Evolutionary conservation across 257 asterid species (phyloP).

Genomic region (Lycium barbarum): DNA sequence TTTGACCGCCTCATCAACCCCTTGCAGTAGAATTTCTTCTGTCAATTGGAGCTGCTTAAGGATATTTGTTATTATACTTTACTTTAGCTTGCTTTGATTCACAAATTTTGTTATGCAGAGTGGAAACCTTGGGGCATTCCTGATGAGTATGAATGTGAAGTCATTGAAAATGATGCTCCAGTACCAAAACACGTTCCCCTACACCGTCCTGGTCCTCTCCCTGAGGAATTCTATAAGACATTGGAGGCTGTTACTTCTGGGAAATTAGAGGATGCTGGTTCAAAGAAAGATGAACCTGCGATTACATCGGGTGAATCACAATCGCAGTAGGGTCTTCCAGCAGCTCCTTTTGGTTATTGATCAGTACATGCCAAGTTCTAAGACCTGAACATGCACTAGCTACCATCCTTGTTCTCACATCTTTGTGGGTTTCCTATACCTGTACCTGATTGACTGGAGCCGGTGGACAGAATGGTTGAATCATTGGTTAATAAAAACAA

Average conservation of each 20-base stretch:
- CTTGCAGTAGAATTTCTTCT: not conserved
- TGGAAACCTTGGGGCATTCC: slow-evolving; percentile 96
- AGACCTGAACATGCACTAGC: not conserved
- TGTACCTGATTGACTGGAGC: not conserved
- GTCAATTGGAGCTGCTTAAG: not conserved
- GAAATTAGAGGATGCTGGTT: slow-evolving; percentile 53
- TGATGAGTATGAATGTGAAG: slow-evolving; percentile 90
- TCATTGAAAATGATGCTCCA: slow-evolving; percentile 95
- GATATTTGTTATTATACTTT: not conserved
- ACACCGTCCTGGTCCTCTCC: slow-evolving; percentile 99
- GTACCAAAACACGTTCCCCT: slow-evolving; percentile 92
- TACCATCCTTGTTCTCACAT: not conserved
- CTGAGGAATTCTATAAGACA: slow-evolving; percentile 86
- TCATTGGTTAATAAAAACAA: not conserved
- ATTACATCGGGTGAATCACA: slow-evolving; percentile 55
- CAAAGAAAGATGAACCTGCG: slow-evolving; percentile 62
- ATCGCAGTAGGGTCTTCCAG: slow-evolving; percentile 31
- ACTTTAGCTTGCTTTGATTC: not conserved
- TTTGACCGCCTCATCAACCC: not conserved
- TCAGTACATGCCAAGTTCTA: not conserved
- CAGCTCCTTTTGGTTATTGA: not conserved
- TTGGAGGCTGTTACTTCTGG: slow-evolving; percentile 60
- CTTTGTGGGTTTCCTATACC: not conserved
- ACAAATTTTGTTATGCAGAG: slow-evolving; percentile 48
- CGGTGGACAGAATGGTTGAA: slow-evolving; percentile 13